These are phyloP conservation scores for Pseudocohnilembus persalinus DNA, from an alignment of 169 alveolate genomes.

Conservation along the genomic window DNA sequence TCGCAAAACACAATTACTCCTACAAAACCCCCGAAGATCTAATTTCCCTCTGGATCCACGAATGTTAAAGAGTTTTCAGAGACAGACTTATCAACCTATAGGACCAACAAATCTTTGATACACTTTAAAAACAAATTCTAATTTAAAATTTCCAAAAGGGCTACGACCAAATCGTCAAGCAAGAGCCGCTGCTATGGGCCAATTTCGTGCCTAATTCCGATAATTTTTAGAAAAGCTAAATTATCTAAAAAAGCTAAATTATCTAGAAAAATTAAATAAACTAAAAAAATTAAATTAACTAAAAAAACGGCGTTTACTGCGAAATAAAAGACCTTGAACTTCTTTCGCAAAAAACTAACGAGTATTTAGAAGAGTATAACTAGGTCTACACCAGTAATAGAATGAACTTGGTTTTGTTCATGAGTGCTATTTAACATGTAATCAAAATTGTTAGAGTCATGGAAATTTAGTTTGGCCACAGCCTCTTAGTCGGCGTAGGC, in stretches of 20 bases:
- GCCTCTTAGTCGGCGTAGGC: constrained; percentile 86
- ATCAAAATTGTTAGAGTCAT: constrained; percentile 80
- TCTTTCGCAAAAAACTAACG: constrained; percentile 41
- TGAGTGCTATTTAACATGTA: constrained; percentile 83
- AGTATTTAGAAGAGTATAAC: constrained; percentile 71
- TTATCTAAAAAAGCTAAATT: too few relatives aligned
- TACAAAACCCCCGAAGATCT: constrained; percentile 74
- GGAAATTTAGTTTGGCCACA: constrained; percentile 79
- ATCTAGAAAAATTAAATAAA: too few relatives aligned
- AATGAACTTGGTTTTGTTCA: constrained; percentile 76
- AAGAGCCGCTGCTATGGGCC: constrained; percentile 81
- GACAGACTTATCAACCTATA: constrained; percentile 79
- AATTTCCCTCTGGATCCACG: constrained; percentile 86
- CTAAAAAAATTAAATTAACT: constrained; percentile 74
- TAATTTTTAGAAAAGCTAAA: too few relatives aligned
- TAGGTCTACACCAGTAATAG: constrained; percentile 83
- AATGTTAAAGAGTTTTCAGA: constrained; percentile 83
- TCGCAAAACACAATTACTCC: constrained; percentile 61
- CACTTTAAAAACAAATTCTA: constrained; percentile 62
- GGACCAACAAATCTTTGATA: constrained; percentile 71
- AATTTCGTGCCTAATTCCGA: constrained; percentile 74
- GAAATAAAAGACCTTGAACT: constrained; percentile 71
- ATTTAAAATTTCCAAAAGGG: constrained; percentile 75
- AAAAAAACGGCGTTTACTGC: constrained; percentile 76
- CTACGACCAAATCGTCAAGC: constrained; percentile 65